A percentile compares a stretch with the other conserved stretches of the same genome.
Conservation (phyloP, 148 eudicot genomes). For the Silene latifolia region DNA sequence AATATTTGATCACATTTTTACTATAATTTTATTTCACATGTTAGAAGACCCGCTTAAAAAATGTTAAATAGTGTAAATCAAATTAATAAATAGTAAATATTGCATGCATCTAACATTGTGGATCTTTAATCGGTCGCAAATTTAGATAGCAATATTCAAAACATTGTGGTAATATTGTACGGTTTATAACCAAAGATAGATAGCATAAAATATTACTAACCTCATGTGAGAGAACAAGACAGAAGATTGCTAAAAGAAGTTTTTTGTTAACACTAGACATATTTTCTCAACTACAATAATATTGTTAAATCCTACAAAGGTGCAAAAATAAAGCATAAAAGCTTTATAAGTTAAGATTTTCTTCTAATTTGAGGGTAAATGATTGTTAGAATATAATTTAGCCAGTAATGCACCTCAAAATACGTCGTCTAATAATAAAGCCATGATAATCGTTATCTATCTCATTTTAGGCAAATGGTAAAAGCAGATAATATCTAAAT, state of each 20-base stretch:
- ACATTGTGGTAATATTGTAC: no score
- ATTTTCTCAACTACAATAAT: background rate
- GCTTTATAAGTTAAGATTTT: background rate
- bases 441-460: background rate
- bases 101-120: no score
- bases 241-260: constrained; percentile 26
- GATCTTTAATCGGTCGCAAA: no score
- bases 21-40: no score
- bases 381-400: background rate
- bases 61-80: no score
- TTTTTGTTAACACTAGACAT: constrained; percentile 23
- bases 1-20: no score
- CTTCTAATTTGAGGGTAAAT: constrained; percentile 6
- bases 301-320: constrained; percentile 18
- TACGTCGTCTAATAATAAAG: background rate
- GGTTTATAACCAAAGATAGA: no score
- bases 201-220: constrained; percentile 7
- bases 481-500: background rate
- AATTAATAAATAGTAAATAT: no score
- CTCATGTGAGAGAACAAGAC: constrained; percentile 26
- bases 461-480: constrained; percentile 1
- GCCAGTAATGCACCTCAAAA: constrained; percentile 10
- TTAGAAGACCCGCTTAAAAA: no score
- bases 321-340: constrained; percentile 9
- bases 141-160: no score